Base-by-base conservation (phyloP, 192 early-diverging fungal genomes). In the Podochytrium sp. region DNA sequence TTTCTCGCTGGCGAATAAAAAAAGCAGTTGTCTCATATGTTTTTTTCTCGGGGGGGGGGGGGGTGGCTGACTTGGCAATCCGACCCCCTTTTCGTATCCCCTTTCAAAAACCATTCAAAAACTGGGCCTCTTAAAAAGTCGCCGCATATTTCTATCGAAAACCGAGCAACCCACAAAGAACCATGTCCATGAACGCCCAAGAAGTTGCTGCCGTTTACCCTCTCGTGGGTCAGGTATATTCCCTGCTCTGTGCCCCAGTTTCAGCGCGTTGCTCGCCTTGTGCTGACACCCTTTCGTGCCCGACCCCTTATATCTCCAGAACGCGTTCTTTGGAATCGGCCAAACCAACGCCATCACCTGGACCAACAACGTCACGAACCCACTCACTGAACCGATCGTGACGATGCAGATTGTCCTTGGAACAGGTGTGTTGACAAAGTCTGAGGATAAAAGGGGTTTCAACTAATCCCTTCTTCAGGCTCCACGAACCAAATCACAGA, bases 271-370 rank as follows among this genome's bases (percentile, higher is more conserved):
- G n/a, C n/a, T n/a, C n/a, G n/a, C n/a, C n/a, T n/a, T n/a, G n/a
- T n/a, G n/a, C n/a, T n/a, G n/a, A n/a, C n/a, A n/a, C n/a, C n/a
- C n/a, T n/a, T n/a, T n/a, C n/a, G n/a, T n/a, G n/a, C n/a, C n/a
- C n/a, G n/a, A 57, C 27, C 63, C 63, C 10, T 42, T 65, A 18
- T 37, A 43, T 20, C 7, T 18, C 42, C 63, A 65, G 29, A 29
- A 29, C 5, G n/a, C 63, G 18, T 12, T 49, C 40, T 65, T 25
- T 65, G 63, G 41, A 25, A 51, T 55, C 10, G 38, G 52, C 50
- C 33, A 38, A 51, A 50, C 43, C 14, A 69, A 69, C 35, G 66
- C 66, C 29, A 29, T 69, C 18, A 12, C 51, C 29, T 69, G 66
- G 66, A 32, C 6, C 16, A 69, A 52, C 66, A 69, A 52, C 52